Conservation (phyloP, 306 rosid species). For the Acacia crassicarpa region DNA sequence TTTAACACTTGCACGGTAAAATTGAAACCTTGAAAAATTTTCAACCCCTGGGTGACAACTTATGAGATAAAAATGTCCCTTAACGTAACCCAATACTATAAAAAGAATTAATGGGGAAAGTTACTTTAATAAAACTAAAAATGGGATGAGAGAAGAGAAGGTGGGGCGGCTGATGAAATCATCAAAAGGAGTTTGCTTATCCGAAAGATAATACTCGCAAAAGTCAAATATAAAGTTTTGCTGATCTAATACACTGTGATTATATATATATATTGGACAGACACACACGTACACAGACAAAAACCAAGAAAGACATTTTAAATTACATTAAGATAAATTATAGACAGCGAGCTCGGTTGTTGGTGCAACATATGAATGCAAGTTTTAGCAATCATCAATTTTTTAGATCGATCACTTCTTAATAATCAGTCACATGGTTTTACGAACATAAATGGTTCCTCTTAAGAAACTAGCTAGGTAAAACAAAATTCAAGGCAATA, state of each 20-base stretch:
- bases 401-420: neutral
- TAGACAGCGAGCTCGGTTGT: neutral
- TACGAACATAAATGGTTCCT: neutral
- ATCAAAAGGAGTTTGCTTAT: constrained; percentile 16
- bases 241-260: neutral
- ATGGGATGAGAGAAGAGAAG: neutral
- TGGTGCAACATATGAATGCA: neutral
- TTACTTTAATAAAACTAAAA: constrained; percentile 12
- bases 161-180: constrained; percentile 11
- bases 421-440: neutral
- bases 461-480: neutral
- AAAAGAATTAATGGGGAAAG: neutral
- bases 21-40: too few species aligned
- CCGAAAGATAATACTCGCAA: neutral
- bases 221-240: constrained; percentile 29
- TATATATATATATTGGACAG: neutral
- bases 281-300: neutral
- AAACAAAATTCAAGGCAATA: neutral
- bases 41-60: accelerated
- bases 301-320: neutral
- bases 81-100: too few species aligned
- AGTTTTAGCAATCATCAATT: neutral
- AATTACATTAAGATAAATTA: neutral
- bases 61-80: accelerated
- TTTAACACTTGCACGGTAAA: too few species aligned